These are phyloP conservation scores for Russula sp. DNA, from an alignment of 768 basidiomycete species.

Conservation along the genomic window DNA sequence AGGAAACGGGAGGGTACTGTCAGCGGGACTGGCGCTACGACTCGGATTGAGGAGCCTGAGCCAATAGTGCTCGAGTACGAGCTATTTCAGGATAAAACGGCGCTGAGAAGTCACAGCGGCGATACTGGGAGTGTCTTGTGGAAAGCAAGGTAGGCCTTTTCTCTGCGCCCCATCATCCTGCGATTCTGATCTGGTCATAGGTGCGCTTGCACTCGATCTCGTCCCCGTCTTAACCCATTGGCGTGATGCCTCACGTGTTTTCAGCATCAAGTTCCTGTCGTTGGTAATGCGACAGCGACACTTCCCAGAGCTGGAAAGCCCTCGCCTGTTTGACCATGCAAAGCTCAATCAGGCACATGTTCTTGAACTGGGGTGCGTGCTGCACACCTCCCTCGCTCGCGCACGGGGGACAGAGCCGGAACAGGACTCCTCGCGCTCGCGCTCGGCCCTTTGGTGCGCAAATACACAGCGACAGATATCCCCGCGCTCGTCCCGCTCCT, in stretches of 20 bases:
- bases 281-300: constrained; percentile 53
- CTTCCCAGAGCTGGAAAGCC: constrained; percentile 27
- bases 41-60: constrained; percentile 24
- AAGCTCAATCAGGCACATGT: constrained; percentile 44
- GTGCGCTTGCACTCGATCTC: not conserved
- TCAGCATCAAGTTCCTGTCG: constrained; percentile 64
- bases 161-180: not conserved
- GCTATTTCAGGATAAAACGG: constrained; percentile 69
- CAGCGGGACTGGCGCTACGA: not conserved
- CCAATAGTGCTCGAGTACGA: constrained; percentile 38
- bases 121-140: constrained; percentile 86
- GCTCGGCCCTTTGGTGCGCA: constrained; percentile 18
- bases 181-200: not conserved
- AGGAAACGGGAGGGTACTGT: not conserved
- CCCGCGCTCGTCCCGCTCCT: constrained; percentile 22
- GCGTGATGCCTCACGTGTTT: not conserved
- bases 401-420: constrained; percentile 16
- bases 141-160: constrained; percentile 60
- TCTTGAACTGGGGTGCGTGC: constrained; percentile 66
- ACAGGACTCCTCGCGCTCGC: constrained; percentile 23
- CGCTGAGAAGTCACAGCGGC: constrained; percentile 63
- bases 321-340: constrained; percentile 40
- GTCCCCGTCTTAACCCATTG: not conserved
- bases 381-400: too few relatives aligned
- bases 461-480: constrained; percentile 23